Base-by-base conservation (phyloP, 208 protist species). In the Naegleria fowleri region DNA sequence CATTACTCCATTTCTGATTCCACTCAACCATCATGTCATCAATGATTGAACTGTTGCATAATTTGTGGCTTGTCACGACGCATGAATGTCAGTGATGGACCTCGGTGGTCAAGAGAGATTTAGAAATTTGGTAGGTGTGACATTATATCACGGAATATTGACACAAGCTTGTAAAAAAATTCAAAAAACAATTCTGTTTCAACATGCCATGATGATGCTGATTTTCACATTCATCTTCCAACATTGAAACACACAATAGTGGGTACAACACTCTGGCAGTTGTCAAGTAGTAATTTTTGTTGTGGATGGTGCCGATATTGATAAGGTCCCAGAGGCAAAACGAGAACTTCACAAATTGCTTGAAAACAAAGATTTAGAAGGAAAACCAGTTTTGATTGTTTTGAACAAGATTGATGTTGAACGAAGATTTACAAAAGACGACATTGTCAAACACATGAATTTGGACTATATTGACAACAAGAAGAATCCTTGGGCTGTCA, bases 361-460 rank as follows among this genome's bases (percentile, higher is more conserved):
- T 0, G 91, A 93, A 86, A 93, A 96, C 86, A 91, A 84, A 36
- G 84, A 91, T 40, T 92, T 96, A 19, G 87, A 94, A 67, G 92
- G 93, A 1, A 94, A 96, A 36, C 95, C 95, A 0, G 87, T 97
- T 39, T 91, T 96, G 9, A 85, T 97, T 59, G 94, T 95, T 89
- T 92, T 97, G n/a, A 97, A 96, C 89, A 97, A 97, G 90, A 96
- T 95, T 92, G 96, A 96, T 91, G 52, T 96, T 0, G 94, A 97
- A 40, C 95, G 94, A 13, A 95, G 95, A 93, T 96, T 96, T 92
- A 94, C 91, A 84, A 96, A 96, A 83, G 94, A 95, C 88, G 95
- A 96, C 91, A 94, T 93, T 90, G 93, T 97, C 55, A 92, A 95
- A 91, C 90, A 95, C 79, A 92, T 96, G 40, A 93, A 94, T 76